Evolutionary conservation across 768 basidiomycete species (phyloP), one percentile per base, ranked within the genome.

Genomic region (Tulasnella sp.): DNA sequence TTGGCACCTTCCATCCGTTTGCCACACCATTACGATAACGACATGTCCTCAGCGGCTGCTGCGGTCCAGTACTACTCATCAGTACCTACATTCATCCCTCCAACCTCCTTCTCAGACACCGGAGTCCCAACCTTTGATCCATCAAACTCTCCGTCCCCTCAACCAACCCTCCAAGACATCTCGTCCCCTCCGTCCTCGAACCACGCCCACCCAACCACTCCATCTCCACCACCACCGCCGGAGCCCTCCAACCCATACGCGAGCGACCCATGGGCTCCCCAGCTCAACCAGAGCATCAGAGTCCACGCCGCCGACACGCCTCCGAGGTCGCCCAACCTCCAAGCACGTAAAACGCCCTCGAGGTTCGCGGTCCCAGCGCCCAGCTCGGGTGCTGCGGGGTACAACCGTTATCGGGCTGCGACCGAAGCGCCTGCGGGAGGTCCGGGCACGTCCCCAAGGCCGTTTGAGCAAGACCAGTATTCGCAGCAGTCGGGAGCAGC

Each of bases 301-400:
- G 70, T 72, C 36, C 62, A 72, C 22, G 7, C 42, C 62, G 17
- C 44, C 63, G 29, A 17, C 19, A 26, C 8, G 11, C 34, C 35
- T 2, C 52, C 70, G 12, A 65, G 37, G 29, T 47, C 68, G 29
- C 47, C 47, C 47, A 52, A 52, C 47, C 47, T 52, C 47, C n/a
- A 26, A 22, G 22, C 6, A 44, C 39, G 40, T 26, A 64, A 64
- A 34, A 72, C 22, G 70, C 52, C 16, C 22, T 36, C 26, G 12
- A n/a, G 62, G 37, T 72, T 65, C 34, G 70, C 70, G 7, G 70
- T 72, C 19, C 70, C 70, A n/a, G 70, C 70, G 14, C 52, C 36
- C 7, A 63, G 59, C 62, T 0, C 70, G 0, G 70, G 70, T 39
- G 70, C 70, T 4, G 36, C 63, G 14, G 59, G 70, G 5, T 72